Evolutionary conservation across 164 flowering plant genomes (phyloP), one percentile per base, ranked within the genome.

Genomic region (Piper betle): DNA sequence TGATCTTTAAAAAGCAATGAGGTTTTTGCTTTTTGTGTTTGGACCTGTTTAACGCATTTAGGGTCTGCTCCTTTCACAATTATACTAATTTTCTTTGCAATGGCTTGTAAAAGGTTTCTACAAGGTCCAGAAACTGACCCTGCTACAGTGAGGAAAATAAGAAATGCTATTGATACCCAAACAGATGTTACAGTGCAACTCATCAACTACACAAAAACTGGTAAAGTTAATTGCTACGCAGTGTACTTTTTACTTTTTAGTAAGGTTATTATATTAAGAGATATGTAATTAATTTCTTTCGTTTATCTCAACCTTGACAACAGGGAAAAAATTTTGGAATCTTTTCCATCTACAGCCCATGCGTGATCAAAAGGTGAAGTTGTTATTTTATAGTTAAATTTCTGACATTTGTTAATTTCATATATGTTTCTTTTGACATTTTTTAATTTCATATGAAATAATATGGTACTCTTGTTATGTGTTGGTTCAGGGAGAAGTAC

Each of bases 111-210:
- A 68, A 93, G 97, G 78, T 93, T 93, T 70, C 92, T 93, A 25
- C 99, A 93, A 77, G 99, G 99, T 13, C 99, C 99, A 38, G 99
- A 93, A 75, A 93, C 99, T 64, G 96, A 90, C 79, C 90, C 87
- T 33, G 80, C 87, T 1, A 93, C 97, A 7, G 97, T 93, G 60
- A 84, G 71, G 73, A 86, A 88, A 72, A 93, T 93, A 18, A 79
- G 99, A 67, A 67, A 82, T 4, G 99, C 99, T 39, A 88, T 93
- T 48, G 87, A 88, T 62, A 84, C 68, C 65, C 86, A 90, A 73
- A 93, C 79, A 39, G 97, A 90, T 37, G 97, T 90, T 56, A 93
- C 99, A 0, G 97, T 90, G 62, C 99, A 93, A 76, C 89, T 93
- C 61, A 90, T 93, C 52, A 93, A 93, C 79, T 93, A 93, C 70